Base-by-base conservation (phyloP, 2,329 filamentous ascomycete genomes). In the Nigrograna mackinnonii region DNA sequence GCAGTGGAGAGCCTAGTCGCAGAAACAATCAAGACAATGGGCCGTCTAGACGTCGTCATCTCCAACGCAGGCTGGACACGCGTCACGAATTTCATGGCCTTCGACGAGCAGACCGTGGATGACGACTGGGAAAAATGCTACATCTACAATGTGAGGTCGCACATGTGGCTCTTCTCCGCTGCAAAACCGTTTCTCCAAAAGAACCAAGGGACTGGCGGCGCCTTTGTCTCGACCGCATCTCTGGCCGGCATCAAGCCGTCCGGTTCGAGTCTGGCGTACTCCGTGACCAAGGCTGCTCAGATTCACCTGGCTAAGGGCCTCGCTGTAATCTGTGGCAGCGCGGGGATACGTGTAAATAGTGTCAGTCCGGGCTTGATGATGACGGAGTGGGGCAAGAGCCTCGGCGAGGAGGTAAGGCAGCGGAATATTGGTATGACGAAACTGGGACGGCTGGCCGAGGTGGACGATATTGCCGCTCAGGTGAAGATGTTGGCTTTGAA, bases 211-310 rank as follows among this genome's bases (percentile, higher is more conserved):
- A 71, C 70, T 0, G 77, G 83, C 43, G 83, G 83, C 1, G 71
- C 72, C 0, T 87, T 88, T 50, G 77, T 87, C 49, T 82, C 78
- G 1, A 86, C 84, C 0, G 82, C 84, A 0, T 83, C 78, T 33
- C 56, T 86, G 18, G 84, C 85, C 0, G 85, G 84, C 1, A 78
- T 87, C 2, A 82, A 77, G 54, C 77, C 80, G 0, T 80, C 76
- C 45, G 85, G 85, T 1, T 86, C 82, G 78, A 78, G 75, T 35
- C 75, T 84, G 78, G 82, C 89, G 5, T 94, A 94, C 59, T 77
- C 84, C 0, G 86, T 91, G 5, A 87, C 86, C 16, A 94, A 94
- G 62, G 87, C 88, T 1, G 89, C 89, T 9, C 79, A 80, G 44
- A 68, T 87, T 39, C 85, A 87, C 64, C 66, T 87, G 34, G 83